These are phyloP conservation scores for Aspergillus kassunensis DNA, from an alignment of 495 filamentous ascomycete species.

Conservation along the genomic window DNA sequence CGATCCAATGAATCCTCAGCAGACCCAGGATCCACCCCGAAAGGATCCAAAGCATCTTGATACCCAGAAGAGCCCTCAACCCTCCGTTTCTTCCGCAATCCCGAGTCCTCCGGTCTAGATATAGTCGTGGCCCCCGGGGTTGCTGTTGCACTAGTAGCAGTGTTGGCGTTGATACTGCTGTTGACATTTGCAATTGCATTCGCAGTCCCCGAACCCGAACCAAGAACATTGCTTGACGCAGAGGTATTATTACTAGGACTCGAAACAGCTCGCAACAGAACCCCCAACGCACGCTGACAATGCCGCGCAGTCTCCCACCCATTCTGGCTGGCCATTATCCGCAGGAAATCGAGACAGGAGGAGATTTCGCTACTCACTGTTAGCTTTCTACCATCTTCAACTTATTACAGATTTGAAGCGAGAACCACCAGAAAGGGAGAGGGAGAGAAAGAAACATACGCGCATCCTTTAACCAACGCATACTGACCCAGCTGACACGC, in stretches of 20 bases:
- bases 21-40: too few relatives aligned
- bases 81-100: too few relatives aligned
- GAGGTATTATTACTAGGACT: not conserved
- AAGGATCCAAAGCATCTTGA: too few relatives aligned
- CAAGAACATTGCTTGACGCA: too few relatives aligned
- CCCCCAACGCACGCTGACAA: constrained; percentile 30
- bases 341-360: constrained; percentile 27
- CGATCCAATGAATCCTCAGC: too few relatives aligned
- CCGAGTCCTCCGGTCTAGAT: too few relatives aligned
- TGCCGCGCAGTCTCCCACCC: constrained; percentile 42
- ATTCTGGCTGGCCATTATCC: constrained; percentile 32
- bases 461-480: constrained; percentile 28
- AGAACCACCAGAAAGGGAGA: not conserved
- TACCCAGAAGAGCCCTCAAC: too few relatives aligned
- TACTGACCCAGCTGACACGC: constrained; percentile 41
- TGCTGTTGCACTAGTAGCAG: too few relatives aligned
- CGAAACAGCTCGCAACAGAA: constrained; percentile 26
- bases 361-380: constrained; percentile 31
- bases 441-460: constrained; percentile 21
- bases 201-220: too few relatives aligned
- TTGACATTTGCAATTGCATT: too few relatives aligned
- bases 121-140: too few relatives aligned
- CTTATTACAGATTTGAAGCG: not conserved
- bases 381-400: not conserved
- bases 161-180: too few relatives aligned